Conservation (phyloP, 768 basidiomycete species). For the Lactifluus piperatus region DNA sequence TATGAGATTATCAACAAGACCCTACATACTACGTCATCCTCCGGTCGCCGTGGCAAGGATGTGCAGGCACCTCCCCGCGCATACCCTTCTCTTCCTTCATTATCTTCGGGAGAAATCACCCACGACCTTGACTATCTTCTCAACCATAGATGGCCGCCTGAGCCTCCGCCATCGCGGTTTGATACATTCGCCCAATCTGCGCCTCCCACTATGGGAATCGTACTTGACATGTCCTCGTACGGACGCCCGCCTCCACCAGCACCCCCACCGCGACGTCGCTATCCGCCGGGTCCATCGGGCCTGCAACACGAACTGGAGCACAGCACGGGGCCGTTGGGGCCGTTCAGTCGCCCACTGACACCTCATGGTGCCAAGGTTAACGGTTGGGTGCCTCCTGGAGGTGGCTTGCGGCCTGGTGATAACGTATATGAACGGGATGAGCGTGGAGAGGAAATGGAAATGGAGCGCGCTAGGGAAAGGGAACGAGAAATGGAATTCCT, state of each 20-base stretch:
- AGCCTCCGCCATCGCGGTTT: conserved; percentile 6
- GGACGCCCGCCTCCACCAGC: conserved; percentile 6
- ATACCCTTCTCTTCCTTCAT: conserved; percentile 27
- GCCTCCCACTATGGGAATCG: conserved; percentile 7
- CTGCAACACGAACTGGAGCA: conserved; percentile 17
- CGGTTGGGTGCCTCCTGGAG: conserved; percentile 10
- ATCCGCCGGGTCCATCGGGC: conserved; percentile 16
- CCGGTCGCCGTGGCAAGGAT: conserved; percentile 18
- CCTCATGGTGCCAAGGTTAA: conserved; percentile 14
- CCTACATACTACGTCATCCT: conserved; percentile 34
- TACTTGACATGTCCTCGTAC: conserved; percentile 13
- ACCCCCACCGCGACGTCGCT: conserved; percentile 10
- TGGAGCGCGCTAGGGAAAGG: conserved; percentile 24
- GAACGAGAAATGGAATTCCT: conserved; percentile 23
- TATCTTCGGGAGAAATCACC: conserved; percentile 26
- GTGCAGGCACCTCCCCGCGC: conserved; percentile 14
- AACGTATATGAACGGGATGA: conserved; percentile 12
- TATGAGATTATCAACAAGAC: conserved; percentile 58
- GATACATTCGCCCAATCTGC: conserved; percentile 3
- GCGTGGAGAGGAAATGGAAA: conserved; percentile 14
- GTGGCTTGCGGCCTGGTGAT: conserved; percentile 1
- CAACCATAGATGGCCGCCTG: conserved; percentile 22
- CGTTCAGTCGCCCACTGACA: conserved; percentile 15
- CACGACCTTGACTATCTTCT: conserved; percentile 28
- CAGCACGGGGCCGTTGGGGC: conserved; percentile 13